phyloP scores from a whole-genome alignment of 306 rosid species.

The Castanea sativa region DNA sequence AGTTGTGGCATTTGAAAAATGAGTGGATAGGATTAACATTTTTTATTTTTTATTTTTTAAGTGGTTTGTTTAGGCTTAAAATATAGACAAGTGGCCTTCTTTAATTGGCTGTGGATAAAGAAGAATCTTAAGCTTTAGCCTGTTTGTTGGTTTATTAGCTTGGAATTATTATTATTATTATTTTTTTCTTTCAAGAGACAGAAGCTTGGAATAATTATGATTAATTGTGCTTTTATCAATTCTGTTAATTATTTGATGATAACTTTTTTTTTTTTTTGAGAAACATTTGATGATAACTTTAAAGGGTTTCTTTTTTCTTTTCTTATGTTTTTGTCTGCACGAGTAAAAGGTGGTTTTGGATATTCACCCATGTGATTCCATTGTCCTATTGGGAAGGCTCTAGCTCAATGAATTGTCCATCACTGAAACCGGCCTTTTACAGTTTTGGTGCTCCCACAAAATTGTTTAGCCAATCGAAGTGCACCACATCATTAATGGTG shows the following conservation, averaged over 20 bases:
- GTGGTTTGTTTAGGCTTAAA: slow-evolving; percentile 18
- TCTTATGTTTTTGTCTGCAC: background rate
- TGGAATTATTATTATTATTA: background rate
- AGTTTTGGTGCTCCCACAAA: too few relatives aligned
- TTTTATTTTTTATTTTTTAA: background rate
- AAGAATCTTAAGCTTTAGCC: slow-evolving; percentile 15
- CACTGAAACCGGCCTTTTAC: too few relatives aligned
- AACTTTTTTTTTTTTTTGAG: too few relatives aligned
- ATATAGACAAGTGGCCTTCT: slow-evolving; percentile 26
- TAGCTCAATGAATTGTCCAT: too few relatives aligned
- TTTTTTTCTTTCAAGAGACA: background rate
- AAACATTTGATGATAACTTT: too few relatives aligned
- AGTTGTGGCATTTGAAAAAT: slow-evolving; percentile 16
- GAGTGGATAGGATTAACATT: slow-evolving; percentile 26
- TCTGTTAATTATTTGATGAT: background rate
- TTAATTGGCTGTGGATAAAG: slow-evolving; percentile 9
- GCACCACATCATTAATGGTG: too few relatives aligned
- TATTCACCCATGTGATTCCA: background rate
- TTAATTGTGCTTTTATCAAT: background rate
- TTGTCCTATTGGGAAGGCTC: too few relatives aligned
- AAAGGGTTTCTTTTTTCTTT: background rate
- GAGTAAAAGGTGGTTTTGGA: background rate
- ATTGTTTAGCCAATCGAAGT: too few relatives aligned
- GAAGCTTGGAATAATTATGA: too few relatives aligned
- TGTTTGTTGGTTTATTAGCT: background rate